Base-by-base conservation (phyloP, 1,139 yeast species). In the Yamadazyma dushanensis region DNA sequence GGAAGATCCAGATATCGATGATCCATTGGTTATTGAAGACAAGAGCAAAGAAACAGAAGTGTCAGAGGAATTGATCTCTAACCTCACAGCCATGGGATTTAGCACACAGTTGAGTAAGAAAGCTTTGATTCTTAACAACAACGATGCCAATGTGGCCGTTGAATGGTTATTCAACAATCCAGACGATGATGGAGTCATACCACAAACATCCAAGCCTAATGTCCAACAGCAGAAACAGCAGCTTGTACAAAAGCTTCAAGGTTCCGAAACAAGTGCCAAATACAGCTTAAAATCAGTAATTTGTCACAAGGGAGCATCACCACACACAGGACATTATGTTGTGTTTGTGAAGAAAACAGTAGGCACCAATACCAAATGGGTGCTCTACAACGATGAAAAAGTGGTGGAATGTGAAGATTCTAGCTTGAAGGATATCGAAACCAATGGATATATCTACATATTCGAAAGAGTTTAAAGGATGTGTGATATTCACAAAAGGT, bases 321-420 rank as follows among this genome's bases (percentile, higher is more conserved):
- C 92, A 1, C 97, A 92, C 44, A 88, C 97, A 0, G 98, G 98
- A 0, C 99, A 92, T 58, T 92, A 92, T 56, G 97, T 94, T 26
- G 90, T 84, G 1, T 92, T 85, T 51, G 70, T 89, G 31, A 76
- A 76, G 45, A 48, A 54, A 21, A 38, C 56, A 0, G 59, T 70
- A 1, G 69, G 69, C 4, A 68, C 63, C 1, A 59, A 60, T 30
- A 61, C 51, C n/a, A 65, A 68, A 39, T 90, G 97, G 97, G 83
- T 85, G 0, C 66, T 92, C 40, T 92, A 81, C 64, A 92, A 92
- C 51, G 99, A 92, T 56, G 99, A 92, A 53, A 90, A 89, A 58
- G 96, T 92, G 9, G 95, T 87, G 7, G 62, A 73, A 16, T 83
- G 87, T 18, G 82, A 77, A 20, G 83, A 78, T 11, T 61, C 60